Base-by-base conservation (phyloP, 495 filamentous ascomycete species). In the Durotheca rogersii region DNA sequence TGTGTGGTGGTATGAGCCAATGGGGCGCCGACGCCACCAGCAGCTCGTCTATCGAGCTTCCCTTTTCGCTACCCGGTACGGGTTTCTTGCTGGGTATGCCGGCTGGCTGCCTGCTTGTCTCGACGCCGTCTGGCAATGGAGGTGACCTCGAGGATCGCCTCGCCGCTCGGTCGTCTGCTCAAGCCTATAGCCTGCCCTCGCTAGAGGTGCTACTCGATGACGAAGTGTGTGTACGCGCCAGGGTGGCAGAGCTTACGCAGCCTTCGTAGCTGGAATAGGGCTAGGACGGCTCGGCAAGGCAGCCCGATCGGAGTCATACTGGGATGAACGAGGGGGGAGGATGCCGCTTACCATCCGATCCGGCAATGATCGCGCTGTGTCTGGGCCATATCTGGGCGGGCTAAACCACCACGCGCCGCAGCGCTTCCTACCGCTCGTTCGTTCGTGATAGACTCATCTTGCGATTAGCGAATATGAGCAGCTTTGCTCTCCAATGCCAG, bases 171-270 rank as follows among this genome's bases (percentile, higher is more conserved):
- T 39, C n/a, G n/a, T n/a, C n/a, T n/a, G n/a, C n/a, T n/a, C n/a
- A n/a, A n/a, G n/a, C n/a, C n/a, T n/a, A n/a, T n/a, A n/a, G n/a
- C n/a, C n/a, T n/a, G n/a, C n/a, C n/a, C n/a, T n/a, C n/a, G n/a
- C n/a, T n/a, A n/a, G n/a, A n/a, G n/a, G 20, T 15, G 35, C 44
- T 47, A 15, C 49, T 48, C 9, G 36, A 53, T 49, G 30, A 44
- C 23, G 48, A 29, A 34, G 42, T 30, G 34, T 44, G 38, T 32
- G 11, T 40, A 34, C 40, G 47, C 35, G 49, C 16, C 4, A 31
- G 18, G 18, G 25, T 47, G 41, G 52, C 38, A 47, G 41, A 37
- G 57, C 56, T 64, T 57, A 64, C 61, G 60, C 35, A 55, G 49
- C 52, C 47, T 47, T 47, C 41, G 52, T 40, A 18, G 39, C 35